A percentile compares a stretch with the other conserved stretches of the same genome.
Conservation (phyloP, 176 grass and related monocot genomes). For the Oryza brachyantha region DNA sequence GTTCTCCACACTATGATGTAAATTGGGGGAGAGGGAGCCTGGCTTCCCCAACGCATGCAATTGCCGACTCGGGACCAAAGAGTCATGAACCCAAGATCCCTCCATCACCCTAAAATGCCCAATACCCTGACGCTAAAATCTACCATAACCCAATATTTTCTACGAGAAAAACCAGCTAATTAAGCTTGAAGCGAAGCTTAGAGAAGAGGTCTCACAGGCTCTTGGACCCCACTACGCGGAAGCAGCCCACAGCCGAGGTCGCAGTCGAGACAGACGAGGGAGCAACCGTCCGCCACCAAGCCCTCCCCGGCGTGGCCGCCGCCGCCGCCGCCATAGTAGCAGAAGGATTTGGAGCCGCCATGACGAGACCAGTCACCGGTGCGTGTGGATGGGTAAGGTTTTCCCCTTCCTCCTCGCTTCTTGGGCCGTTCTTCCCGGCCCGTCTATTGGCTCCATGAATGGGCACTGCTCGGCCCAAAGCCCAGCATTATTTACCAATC, state of each 20-base stretch:
- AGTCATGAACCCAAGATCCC: neutral
- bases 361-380: neutral
- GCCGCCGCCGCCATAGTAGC: slow-evolving; percentile 24
- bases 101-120: neutral
- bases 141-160: neutral
- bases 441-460: too few relatives aligned
- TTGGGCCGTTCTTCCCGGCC: neutral
- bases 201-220: slow-evolving; percentile 31
- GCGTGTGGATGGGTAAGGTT: slow-evolving; percentile 38
- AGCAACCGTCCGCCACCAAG: slow-evolving; percentile 14
- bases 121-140: neutral
- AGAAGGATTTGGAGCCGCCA: slow-evolving; percentile 20
- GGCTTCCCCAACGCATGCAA: neutral
- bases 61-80: neutral
- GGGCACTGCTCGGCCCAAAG: too few relatives aligned
- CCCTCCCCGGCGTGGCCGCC: slow-evolving; percentile 27
- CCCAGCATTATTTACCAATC: too few relatives aligned
- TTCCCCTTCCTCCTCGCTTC: neutral
- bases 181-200: neutral
- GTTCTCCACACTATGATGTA: neutral
- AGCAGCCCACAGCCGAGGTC: neutral
- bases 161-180: neutral
- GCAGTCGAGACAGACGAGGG: neutral
- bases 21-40: neutral
- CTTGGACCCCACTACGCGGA: neutral